A percentile compares a stretch with the other conserved stretches of the same genome.
phyloP scores from a whole-genome alignment of 1,284 basidiomycete species.

The Mycena citricolor region DNA sequence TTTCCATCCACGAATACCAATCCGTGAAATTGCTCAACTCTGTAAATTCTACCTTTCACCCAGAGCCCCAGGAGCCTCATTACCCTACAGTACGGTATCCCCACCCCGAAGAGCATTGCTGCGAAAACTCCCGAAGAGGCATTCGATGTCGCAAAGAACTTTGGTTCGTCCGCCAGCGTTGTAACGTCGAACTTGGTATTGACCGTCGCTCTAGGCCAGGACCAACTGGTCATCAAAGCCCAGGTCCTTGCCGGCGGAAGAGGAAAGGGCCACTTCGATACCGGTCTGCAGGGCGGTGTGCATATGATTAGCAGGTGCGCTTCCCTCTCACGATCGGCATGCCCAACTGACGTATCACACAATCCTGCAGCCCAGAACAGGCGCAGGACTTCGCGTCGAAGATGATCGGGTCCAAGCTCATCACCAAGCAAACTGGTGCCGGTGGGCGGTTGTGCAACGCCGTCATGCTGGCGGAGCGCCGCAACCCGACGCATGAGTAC shows the following conservation, averaged over 20 bases:
- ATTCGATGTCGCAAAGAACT: slow-evolving; percentile 83
- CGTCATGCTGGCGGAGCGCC: slow-evolving; percentile 97
- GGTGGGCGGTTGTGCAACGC: slow-evolving; percentile 93
- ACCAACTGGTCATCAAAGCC: slow-evolving; percentile 91
- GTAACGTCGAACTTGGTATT: slow-evolving; percentile 15
- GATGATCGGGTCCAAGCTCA: slow-evolving; percentile 96
- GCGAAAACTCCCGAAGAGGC: slow-evolving; percentile 92
- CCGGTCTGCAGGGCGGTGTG: slow-evolving; percentile 96
- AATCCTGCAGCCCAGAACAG: slow-evolving; percentile 70
- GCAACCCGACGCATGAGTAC: slow-evolving; percentile 95
- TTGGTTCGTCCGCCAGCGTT: slow-evolving; percentile 51
- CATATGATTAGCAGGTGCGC: slow-evolving; percentile 89
- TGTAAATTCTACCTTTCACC: slow-evolving; percentile 44
- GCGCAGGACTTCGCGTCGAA: slow-evolving; percentile 85
- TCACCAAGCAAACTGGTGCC: slow-evolving; percentile 99
- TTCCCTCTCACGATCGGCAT: slow-evolving; percentile 6
- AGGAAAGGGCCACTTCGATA: slow-evolving; percentile 97
- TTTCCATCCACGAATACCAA: slow-evolving; percentile 99
- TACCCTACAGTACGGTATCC: slow-evolving; percentile 81
- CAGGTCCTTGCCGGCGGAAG: slow-evolving; percentile 98
- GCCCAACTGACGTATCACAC: slow-evolving; percentile 7
- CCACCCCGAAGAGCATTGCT: slow-evolving; percentile 90
- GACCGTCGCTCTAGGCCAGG: slow-evolving; percentile 46
- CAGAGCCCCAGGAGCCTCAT: slow-evolving; percentile 3
- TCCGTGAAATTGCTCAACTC: slow-evolving; percentile 94